These are phyloP conservation scores for Zygoascus biomembranicola DNA, from an alignment of 805 yeast genomes.

Conservation along the genomic window DNA sequence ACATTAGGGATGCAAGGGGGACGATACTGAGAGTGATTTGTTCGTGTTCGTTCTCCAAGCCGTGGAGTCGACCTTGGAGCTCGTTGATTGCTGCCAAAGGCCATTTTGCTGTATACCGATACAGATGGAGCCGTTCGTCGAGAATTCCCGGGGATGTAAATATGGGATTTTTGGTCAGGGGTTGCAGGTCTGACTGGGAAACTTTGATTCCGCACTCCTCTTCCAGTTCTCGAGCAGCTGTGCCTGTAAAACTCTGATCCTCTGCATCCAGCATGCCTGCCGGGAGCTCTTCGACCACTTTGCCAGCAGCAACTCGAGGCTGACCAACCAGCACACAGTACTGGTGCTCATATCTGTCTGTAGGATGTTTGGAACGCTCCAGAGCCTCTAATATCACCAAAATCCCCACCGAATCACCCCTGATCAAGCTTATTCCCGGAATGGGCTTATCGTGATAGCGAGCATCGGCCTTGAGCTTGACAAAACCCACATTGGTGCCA, in stretches of 20 bases:
- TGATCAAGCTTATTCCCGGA: slow-evolving; percentile 23
- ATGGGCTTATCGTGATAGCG: slow-evolving; percentile 13
- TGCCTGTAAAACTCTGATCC: slow-evolving; percentile 17
- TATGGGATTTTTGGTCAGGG: slow-evolving; percentile 10
- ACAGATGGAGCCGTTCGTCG: slow-evolving; percentile 12
- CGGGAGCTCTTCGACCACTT: slow-evolving; percentile 20
- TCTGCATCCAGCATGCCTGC: slow-evolving; percentile 24
- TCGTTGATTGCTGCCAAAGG: slow-evolving; percentile 6
- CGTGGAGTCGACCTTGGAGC: slow-evolving; percentile 5
- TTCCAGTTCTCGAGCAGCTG: slow-evolving; percentile 22
- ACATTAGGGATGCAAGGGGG: slow-evolving; percentile 2
- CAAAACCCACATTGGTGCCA: slow-evolving; percentile 16
- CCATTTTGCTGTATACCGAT: slow-evolving; percentile 3
- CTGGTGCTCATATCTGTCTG: neutral
- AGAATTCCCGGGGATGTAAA: slow-evolving; percentile 17
- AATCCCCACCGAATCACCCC: slow-evolving; percentile 22
- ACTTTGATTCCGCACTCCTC: slow-evolving; percentile 23
- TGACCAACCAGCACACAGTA: slow-evolving; percentile 15
- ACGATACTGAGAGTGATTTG: slow-evolving; percentile 6
- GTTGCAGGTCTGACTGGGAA: neutral
- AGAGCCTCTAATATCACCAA: slow-evolving; percentile 16
- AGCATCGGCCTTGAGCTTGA: slow-evolving; percentile 19
- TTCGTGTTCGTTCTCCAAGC: slow-evolving; percentile 10
- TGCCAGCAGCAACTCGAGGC: slow-evolving; percentile 21
- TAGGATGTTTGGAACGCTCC: slow-evolving; percentile 12